Percentiles rank a stretch among this genome's conserved stretches.
Conservation (phyloP, 345 rosid species). For the Eutrema yunnanense region DNA sequence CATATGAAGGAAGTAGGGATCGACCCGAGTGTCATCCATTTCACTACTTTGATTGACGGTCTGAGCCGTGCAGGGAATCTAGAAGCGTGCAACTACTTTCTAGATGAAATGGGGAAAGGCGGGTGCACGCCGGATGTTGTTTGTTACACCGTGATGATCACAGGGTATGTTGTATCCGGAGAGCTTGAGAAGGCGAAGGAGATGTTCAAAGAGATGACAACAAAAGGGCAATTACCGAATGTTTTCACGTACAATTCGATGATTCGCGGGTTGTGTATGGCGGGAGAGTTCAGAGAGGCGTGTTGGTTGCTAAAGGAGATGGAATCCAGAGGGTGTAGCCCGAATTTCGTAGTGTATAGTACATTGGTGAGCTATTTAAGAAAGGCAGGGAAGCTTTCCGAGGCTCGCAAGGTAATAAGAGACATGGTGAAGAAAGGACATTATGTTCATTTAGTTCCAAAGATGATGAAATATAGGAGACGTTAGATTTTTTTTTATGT, state of each 20-base stretch:
- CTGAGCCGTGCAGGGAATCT: slow-evolving; percentile 81
- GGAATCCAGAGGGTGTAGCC: slow-evolving; percentile 80
- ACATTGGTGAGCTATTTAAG: slow-evolving; percentile 68
- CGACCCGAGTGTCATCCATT: slow-evolving; percentile 61
- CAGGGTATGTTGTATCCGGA: slow-evolving; percentile 58
- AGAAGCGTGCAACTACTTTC: slow-evolving; percentile 71
- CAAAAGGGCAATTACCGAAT: slow-evolving; percentile 65
- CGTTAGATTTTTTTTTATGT: slow-evolving; percentile 11
- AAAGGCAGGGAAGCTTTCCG: slow-evolving; percentile 67
- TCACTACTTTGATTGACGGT: slow-evolving; percentile 90
- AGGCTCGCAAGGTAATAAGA: slow-evolving; percentile 64
- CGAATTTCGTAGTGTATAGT: slow-evolving; percentile 78
- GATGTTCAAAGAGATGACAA: slow-evolving; percentile 60
- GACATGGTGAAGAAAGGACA: slow-evolving; percentile 67
- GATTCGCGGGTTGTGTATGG: slow-evolving; percentile 82
- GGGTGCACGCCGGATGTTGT: slow-evolving; percentile 78
- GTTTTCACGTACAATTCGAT: slow-evolving; percentile 80
- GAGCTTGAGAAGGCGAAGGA: slow-evolving; percentile 65
- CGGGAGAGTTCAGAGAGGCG: slow-evolving; percentile 62
- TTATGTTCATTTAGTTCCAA: slow-evolving; percentile 54
- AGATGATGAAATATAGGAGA: slow-evolving; percentile 46
- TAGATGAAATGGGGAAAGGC: slow-evolving; percentile 58
- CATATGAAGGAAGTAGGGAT: slow-evolving; percentile 76
- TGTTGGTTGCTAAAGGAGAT: slow-evolving; percentile 69
- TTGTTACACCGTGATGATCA: slow-evolving; percentile 81